A percentile compares a stretch with the other conserved stretches of the same genome.
Conservation (phyloP, 208 protist genomes). For the Trypanosoma lewisi region DNA sequence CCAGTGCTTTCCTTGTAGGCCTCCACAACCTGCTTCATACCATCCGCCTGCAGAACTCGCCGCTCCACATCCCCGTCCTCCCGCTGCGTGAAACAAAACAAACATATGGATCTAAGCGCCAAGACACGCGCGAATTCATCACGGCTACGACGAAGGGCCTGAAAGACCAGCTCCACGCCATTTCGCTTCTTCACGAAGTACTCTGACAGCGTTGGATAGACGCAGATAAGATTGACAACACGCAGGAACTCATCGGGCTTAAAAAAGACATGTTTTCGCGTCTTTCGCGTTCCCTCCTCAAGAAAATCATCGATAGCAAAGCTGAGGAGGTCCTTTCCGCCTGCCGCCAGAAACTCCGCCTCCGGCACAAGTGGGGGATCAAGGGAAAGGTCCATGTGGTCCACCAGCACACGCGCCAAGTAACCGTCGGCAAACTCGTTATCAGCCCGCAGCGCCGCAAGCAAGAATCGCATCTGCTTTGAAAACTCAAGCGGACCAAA, state of each 20-base stretch:
- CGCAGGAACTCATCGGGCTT: slow-evolving; percentile 82
- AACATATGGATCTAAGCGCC: slow-evolving; percentile 67
- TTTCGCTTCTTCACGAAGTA: slow-evolving; percentile 73
- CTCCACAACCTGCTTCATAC: slow-evolving; percentile 68
- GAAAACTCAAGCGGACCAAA: slow-evolving; percentile 86
- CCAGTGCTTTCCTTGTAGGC: slow-evolving; percentile 80
- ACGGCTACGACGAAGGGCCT: slow-evolving; percentile 61
- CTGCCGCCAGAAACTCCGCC: slow-evolving; percentile 58
- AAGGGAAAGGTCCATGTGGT: slow-evolving; percentile 88
- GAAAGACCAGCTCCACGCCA: slow-evolving; percentile 74
- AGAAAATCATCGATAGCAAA: slow-evolving; percentile 85
- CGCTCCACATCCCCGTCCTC: slow-evolving; percentile 79
- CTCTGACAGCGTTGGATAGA: slow-evolving; percentile 64
- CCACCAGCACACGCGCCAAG: slow-evolving; percentile 78
- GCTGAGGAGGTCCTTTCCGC: slow-evolving; percentile 68
- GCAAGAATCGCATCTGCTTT: slow-evolving; percentile 88
- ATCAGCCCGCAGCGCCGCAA: slow-evolving; percentile 79
- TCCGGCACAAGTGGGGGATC: slow-evolving; percentile 68
- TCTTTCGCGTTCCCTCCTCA: slow-evolving; percentile 39
- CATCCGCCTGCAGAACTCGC: slow-evolving; percentile 67
- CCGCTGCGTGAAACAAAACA: slow-evolving; percentile 82
- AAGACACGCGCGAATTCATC: slow-evolving; percentile 77
- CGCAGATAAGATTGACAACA: slow-evolving; percentile 73
- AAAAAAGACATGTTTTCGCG: slow-evolving; percentile 86
- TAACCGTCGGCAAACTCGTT: slow-evolving; percentile 90